phyloP scores from a whole-genome alignment of 768 basidiomycete species.

The Mycena crocata region DNA sequence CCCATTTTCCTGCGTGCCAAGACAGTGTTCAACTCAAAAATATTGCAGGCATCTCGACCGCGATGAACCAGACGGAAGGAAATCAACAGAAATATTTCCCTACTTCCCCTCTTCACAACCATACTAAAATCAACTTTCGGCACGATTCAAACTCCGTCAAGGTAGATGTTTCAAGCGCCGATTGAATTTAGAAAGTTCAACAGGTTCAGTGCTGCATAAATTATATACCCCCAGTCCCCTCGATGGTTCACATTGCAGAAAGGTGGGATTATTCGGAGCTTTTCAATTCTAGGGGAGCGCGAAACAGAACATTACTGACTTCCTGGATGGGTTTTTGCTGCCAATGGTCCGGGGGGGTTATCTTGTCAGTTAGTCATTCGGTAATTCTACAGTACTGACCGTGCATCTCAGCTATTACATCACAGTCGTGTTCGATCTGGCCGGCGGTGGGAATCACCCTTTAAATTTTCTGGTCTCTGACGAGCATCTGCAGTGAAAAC shows the following conservation, averaged over 20 bases:
- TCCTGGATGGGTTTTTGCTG: slow-evolving; percentile 61
- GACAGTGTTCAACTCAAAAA: no score
- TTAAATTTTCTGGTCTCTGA: neutral
- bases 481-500: slow-evolving; percentile 41
- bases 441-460: slow-evolving; percentile 51
- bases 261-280: slow-evolving; percentile 65
- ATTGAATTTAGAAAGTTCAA: no score
- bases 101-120: no score
- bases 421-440: slow-evolving; percentile 66
- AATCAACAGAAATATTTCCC: no score
- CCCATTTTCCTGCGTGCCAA: no score
- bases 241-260: neutral
- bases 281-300: slow-evolving; percentile 58
- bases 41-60: no score
- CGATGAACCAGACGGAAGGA: no score
- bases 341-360: slow-evolving; percentile 11
- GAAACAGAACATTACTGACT: slow-evolving; percentile 60
- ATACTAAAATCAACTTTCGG: no score
- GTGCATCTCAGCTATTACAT: slow-evolving; percentile 15
- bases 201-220: no score
- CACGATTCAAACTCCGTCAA: no score
- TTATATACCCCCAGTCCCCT: no score
- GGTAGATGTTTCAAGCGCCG: no score
- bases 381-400: neutral
- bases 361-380: slow-evolving; percentile 44